These are phyloP conservation scores for Davidsoniella neocaledoniae DNA, from an alignment of 2,329 filamentous ascomycete genomes.

Conservation along the genomic window DNA sequence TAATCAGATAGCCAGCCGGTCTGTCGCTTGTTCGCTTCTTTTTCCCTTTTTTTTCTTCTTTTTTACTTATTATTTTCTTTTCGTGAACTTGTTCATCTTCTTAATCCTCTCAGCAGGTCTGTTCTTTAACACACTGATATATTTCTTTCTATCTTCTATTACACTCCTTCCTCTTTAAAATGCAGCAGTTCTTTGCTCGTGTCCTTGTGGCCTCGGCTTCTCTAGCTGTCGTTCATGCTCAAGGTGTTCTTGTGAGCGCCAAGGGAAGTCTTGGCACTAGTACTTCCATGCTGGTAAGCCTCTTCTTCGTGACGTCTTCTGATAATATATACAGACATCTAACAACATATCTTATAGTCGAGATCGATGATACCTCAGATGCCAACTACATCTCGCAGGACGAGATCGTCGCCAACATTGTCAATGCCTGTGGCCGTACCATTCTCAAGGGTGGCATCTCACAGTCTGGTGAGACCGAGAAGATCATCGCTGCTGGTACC, in stretches of 20 bases:
- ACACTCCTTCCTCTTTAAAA: background rate
- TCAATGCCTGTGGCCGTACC: constrained; percentile 46
- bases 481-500: constrained; percentile 9
- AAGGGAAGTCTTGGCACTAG: constrained; percentile 26
- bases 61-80: background rate
- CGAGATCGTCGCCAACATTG: constrained; percentile 33
- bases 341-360: constrained; percentile 33
- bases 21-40: constrained; percentile 3
- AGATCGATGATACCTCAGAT: constrained; percentile 34
- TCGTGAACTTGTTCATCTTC: background rate
- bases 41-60: constrained; percentile 1
- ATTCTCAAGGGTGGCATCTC: constrained; percentile 19
- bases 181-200: background rate
- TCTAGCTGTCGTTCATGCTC: constrained; percentile 21
- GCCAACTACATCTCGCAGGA: constrained; percentile 45
- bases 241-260: constrained; percentile 30
- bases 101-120: too few relatives aligned
- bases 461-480: constrained; percentile 10
- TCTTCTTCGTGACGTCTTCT: constrained; percentile 26
- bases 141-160: background rate
- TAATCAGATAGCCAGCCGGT: constrained; percentile 7
- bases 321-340: constrained; percentile 28
- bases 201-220: constrained; percentile 3
- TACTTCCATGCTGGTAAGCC: constrained; percentile 32
- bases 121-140: too few relatives aligned